These are phyloP conservation scores for Porpolomopsis calyptriformis DNA, from an alignment of 768 basidiomycete genomes.

Conservation along the genomic window DNA sequence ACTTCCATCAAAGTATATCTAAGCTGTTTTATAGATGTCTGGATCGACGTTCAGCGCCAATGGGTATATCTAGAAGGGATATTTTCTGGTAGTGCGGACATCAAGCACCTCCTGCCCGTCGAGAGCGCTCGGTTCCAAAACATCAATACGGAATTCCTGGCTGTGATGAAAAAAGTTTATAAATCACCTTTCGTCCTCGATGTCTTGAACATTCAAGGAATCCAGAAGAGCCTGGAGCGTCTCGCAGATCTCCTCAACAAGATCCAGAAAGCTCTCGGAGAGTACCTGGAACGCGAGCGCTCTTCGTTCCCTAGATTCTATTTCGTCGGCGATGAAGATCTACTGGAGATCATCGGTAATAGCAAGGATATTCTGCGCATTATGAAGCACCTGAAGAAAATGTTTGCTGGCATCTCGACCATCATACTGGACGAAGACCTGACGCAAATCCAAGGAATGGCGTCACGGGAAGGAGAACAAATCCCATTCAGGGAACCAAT, in stretches of 20 bases:
- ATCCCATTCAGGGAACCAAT: slow-evolving; percentile 78
- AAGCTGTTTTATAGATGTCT: slow-evolving; percentile 55
- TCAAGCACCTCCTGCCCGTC: slow-evolving; percentile 96
- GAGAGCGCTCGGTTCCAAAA: slow-evolving; percentile 97
- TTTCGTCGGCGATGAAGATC: slow-evolving; percentile 97
- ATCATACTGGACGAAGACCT: slow-evolving; percentile 79
- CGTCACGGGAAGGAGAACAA: slow-evolving; percentile 92
- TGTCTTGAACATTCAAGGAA: slow-evolving; percentile 89
- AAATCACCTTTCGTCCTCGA: slow-evolving; percentile 97
- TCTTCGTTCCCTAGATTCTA: slow-evolving; percentile 99
- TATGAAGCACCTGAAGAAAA: slow-evolving; percentile 99
- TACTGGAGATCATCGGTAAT: slow-evolving; percentile 98
- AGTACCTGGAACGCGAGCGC: slow-evolving; percentile 95
- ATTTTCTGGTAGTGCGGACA: slow-evolving; percentile 98
- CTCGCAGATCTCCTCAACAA: slow-evolving; percentile 93
- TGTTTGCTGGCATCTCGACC: slow-evolving; percentile 97
- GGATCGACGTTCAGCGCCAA: slow-evolving; percentile 99
- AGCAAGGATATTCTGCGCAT: slow-evolving; percentile 97
- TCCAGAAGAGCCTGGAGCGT: slow-evolving; percentile 96
- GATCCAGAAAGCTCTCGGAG: slow-evolving; percentile 98
- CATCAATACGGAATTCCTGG: slow-evolving; percentile 95
- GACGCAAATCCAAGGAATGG: slow-evolving; percentile 85
- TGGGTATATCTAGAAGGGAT: slow-evolving; percentile 99
- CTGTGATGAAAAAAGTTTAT: slow-evolving; percentile 99
- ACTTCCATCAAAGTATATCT: neutral